These are phyloP conservation scores for Xylariaceae sp. DNA, from an alignment of 2,329 filamentous ascomycete genomes.

Conservation along the genomic window DNA sequence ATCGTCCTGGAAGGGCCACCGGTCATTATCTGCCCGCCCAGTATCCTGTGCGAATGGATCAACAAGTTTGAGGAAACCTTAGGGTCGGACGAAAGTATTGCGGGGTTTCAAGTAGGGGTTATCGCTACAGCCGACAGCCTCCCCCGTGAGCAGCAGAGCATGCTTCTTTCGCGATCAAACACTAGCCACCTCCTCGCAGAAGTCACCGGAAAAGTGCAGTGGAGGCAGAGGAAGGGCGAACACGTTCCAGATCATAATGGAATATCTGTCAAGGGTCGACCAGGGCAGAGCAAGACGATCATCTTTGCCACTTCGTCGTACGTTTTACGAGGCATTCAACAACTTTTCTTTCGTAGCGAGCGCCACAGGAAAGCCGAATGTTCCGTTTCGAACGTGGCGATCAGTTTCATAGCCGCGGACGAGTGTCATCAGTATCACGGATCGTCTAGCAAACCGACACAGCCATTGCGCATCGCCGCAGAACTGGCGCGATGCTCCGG, in stretches of 20 bases:
- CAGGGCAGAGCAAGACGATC: constrained; percentile 2
- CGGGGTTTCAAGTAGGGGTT: neutral
- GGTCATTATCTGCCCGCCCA: constrained; percentile 3
- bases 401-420: neutral
- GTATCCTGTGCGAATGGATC: neutral
- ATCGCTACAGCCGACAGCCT: neutral
- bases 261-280: neutral
- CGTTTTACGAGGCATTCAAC: constrained; percentile 5
- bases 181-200: neutral
- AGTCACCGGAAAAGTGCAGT: neutral
- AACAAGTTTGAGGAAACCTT: neutral
- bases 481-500: neutral
- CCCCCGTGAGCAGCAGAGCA: neutral
- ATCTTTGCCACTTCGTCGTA: constrained; percentile 1
- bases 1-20: neutral
- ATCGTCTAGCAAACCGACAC: neutral
- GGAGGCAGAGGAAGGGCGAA: neutral
- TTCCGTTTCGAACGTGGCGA: neutral
- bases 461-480: neutral
- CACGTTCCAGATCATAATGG: neutral
- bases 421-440: neutral
- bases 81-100: neutral
- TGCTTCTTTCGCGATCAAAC: neutral
- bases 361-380: neutral
- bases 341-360: neutral